These are phyloP conservation scores for Clonostachys sp. DNA, from an alignment of 2,329 filamentous ascomycete species.

Conservation along the genomic window DNA sequence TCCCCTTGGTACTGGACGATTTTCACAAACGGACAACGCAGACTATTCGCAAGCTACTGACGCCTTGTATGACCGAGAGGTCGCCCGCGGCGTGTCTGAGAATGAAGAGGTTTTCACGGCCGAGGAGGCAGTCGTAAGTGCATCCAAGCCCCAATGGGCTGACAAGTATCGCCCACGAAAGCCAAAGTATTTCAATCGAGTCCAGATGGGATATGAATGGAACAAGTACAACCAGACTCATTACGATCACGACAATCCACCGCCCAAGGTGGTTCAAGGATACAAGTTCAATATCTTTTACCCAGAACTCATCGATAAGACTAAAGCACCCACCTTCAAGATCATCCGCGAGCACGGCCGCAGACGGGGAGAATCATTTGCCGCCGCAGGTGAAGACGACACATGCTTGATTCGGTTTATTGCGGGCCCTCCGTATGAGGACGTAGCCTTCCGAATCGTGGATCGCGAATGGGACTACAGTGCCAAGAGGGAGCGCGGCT, in stretches of 20 bases:
- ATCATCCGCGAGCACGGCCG: slow-evolving; percentile 92
- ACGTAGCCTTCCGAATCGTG: slow-evolving; percentile 94
- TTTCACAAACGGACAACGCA: slow-evolving; percentile 64
- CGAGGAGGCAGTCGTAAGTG: slow-evolving; percentile 68
- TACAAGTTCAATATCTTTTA: slow-evolving; percentile 99
- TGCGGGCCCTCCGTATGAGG: slow-evolving; percentile 91
- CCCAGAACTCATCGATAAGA: slow-evolving; percentile 91
- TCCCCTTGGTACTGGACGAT: slow-evolving; percentile 59
- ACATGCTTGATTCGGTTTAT: slow-evolving; percentile 96
- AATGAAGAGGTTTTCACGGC: slow-evolving; percentile 94
- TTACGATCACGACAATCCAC: slow-evolving; percentile 97
- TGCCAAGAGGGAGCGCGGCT: slow-evolving; percentile 89
- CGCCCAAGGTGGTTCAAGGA: slow-evolving; percentile 95
- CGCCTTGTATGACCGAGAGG: slow-evolving; percentile 86
- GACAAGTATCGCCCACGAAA: slow-evolving; percentile 85
- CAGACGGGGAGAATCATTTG: slow-evolving; percentile 85
- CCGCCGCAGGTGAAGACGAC: slow-evolving; percentile 91
- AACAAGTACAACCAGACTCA: slow-evolving; percentile 99
- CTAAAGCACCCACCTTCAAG: slow-evolving; percentile 90
- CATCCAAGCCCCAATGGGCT: slow-evolving; percentile 71
- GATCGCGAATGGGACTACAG: slow-evolving; percentile 99
- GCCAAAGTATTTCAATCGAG: slow-evolving; percentile 94
- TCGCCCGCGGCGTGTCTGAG: slow-evolving; percentile 84
- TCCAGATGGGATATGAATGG: slow-evolving; percentile 99
- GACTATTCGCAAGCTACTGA: slow-evolving; percentile 85